Base-by-base conservation (phyloP, 1,139 yeast genomes). In the Blastobotrys arbuscula region DNA sequence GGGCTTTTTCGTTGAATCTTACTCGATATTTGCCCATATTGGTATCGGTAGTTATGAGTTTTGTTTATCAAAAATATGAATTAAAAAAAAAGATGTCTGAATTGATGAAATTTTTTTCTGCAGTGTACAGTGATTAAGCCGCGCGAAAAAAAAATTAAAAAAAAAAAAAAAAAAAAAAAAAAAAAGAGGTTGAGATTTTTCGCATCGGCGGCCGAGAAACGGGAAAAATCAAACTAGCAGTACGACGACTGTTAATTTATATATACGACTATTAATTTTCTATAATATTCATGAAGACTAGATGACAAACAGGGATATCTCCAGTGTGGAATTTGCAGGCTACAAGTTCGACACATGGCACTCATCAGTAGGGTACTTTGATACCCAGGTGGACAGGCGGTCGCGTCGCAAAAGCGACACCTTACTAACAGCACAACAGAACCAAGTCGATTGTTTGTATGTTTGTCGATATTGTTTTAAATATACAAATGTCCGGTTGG, bases 391-490 rank as follows among this genome's bases (percentile, higher is more conserved):
- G 2, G 52, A 51, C 33, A 37, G 66, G 65, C 42, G 57, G 50
- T 19, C 68, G 20, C 35, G 36, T 21, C 20, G 33, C 21, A 24
- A 26, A 26, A 23, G 34, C 15, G 34, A 39, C 10, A 19, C 34
- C 8, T 4, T 39, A 39, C 23, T 21, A 21, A 30, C 13, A 16
- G 23, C 6, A 24, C 34, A 9, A 21, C 10, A 18, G 16, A 4
- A 18, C 41, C 41, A 19, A 23, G 8, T 18, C 23, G 35, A 30
- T 37, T 47, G 50, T 38, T 69, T 89, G 18, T 77, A 70, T 59
- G 82, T 92, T 1, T 92, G 98, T 66, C 88, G 83, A 48, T 73
- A 71, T 51, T 92, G 97, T 66, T 87, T 92, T 73, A 84, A 84
- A 57, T 90, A 90, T 63, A 74, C 95, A 0, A 75, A 77, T 21